A percentile compares a stretch with the other conserved stretches of the same genome.
Evolutionary conservation across 2,329 filamentous ascomycete genomes (phyloP).

Genomic region (Colletotrichum chlorophyti): DNA sequence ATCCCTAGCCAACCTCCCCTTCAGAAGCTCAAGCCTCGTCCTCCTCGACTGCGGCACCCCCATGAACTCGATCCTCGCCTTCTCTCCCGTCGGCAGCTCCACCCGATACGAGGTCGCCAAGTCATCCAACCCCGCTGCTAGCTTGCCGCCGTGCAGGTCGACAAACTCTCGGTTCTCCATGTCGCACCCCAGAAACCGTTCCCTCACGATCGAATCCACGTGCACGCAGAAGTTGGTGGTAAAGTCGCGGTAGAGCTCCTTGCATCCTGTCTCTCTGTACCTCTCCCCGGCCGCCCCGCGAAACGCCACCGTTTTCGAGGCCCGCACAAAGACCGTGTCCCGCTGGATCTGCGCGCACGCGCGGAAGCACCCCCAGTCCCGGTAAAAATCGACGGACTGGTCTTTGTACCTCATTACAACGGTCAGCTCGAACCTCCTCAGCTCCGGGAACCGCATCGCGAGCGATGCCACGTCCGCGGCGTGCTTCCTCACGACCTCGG

Average conservation of each 20-base stretch:
- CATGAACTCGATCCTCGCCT: constrained; percentile 4
- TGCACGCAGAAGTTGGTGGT: constrained; percentile 24
- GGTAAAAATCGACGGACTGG: neutral
- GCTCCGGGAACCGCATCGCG: neutral
- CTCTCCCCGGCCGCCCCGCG: neutral
- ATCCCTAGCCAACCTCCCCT: neutral
- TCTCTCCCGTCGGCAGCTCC: constrained; percentile 8
- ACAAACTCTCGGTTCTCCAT: neutral
- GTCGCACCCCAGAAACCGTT: neutral
- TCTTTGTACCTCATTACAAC: constrained; percentile 7
- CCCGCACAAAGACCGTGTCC: neutral
- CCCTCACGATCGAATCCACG: constrained; percentile 3
- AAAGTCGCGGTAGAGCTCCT: constrained; percentile 7
- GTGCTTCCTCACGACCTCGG: constrained; percentile 7
- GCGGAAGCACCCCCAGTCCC: neutral
- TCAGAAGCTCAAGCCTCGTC: constrained; percentile 2
- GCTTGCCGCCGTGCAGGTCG: neutral
- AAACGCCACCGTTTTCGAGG: neutral
- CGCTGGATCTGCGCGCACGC: neutral
- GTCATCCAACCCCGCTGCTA: neutral
- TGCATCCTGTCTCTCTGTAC: neutral
- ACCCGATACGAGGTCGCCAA: neutral
- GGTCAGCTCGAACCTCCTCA: constrained; percentile 12
- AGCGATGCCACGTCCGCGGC: constrained; percentile 1
- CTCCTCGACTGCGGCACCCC: constrained; percentile 9